Evolutionary conservation across 495 filamentous ascomycete species (phyloP), one percentile per base, ranked within the genome.

Genomic region (Penicillium salamii): DNA sequence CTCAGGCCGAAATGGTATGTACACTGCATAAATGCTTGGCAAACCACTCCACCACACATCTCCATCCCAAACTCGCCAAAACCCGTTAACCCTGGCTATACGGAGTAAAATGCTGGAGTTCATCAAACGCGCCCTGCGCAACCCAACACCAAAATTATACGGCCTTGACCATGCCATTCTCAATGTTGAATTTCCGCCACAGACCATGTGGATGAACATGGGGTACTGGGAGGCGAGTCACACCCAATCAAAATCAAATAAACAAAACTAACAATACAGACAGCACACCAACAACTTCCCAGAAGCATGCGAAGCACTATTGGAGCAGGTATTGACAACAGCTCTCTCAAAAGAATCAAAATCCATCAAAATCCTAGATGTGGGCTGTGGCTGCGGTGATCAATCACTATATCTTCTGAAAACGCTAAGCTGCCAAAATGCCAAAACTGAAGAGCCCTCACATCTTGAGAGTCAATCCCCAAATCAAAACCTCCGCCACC

Each of bases 321-420:
- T 78, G 4, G 53, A 66, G 2, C 61, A 76, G 49, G 69, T 78
- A 6, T 49, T 79, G 7, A 52, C 57, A 11, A 67, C 72, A 1
- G 58, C 58, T 17, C 55, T 71, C 19, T 53, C 63, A 34, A 42
- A 47, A 24, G 36, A 58, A 34, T 44, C 29, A 12, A n/a, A 29
- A 3, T 39, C 49, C 12, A 15, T 74, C 3, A 59, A 53, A 14
- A 31, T 79, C 7, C 40, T 79, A 8, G 76, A 79, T 51, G 61
- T 79, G 2, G 76, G 76, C 14, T 71, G 76, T 39, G 75, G 76
- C 7, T 79, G 76, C 36, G 76, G 76, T 15, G 75, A 78, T 48
- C 76, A 79, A 51, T 68, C 65, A 1, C 7, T 74, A 2, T 60
- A 68, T 36, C 18, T 77, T 15, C 53, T 26, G 4, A 20, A 20